These are phyloP conservation scores for Hypoxylon sp. DNA, from an alignment of 2,329 filamentous ascomycete species.

Conservation along the genomic window DNA sequence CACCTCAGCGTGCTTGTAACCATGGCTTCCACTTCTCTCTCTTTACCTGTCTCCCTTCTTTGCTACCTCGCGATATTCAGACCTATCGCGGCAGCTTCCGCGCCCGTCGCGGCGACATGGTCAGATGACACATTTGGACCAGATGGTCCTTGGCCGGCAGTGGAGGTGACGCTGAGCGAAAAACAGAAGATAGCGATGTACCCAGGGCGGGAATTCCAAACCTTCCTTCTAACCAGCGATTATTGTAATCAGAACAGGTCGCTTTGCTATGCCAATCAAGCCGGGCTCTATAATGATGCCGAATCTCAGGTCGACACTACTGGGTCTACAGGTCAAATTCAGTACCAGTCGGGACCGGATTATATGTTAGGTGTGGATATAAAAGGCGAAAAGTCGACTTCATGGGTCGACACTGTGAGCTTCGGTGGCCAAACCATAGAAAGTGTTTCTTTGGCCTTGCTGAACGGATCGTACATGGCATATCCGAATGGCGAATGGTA, in stretches of 20 bases:
- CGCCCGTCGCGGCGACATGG: constrained; percentile 50
- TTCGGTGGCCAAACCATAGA: constrained; percentile 45
- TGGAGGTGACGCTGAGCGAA: constrained; percentile 48
- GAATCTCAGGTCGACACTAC: constrained; percentile 48
- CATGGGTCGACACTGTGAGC: constrained; percentile 52
- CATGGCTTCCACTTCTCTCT: constrained; percentile 46
- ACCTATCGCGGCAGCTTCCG: constrained; percentile 33
- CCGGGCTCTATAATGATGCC: constrained; percentile 51
- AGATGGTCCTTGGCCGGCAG: constrained; percentile 56
- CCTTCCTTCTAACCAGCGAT: constrained; percentile 50
- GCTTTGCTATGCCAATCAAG: constrained; percentile 49
- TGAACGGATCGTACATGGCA: constrained; percentile 48
- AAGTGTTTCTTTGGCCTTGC: constrained; percentile 50
- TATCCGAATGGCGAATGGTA: constrained; percentile 53
- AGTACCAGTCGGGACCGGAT: constrained; percentile 41
- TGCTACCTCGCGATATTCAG: constrained; percentile 46
- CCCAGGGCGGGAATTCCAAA: constrained; percentile 52
- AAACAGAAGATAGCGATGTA: constrained; percentile 51
- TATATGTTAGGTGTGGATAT: constrained; percentile 51
- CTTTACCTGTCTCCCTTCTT: constrained; percentile 47
- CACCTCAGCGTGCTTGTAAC: constrained; percentile 28
- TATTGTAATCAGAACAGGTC: constrained; percentile 51
- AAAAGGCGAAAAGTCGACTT: constrained; percentile 40
- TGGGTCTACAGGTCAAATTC: constrained; percentile 48
- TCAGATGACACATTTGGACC: constrained; percentile 52